A percentile compares a stretch with the other conserved stretches of the same genome.
Evolutionary conservation across 805 yeast genomes (phyloP).

Genomic region (Lachancea nothofagi): DNA sequence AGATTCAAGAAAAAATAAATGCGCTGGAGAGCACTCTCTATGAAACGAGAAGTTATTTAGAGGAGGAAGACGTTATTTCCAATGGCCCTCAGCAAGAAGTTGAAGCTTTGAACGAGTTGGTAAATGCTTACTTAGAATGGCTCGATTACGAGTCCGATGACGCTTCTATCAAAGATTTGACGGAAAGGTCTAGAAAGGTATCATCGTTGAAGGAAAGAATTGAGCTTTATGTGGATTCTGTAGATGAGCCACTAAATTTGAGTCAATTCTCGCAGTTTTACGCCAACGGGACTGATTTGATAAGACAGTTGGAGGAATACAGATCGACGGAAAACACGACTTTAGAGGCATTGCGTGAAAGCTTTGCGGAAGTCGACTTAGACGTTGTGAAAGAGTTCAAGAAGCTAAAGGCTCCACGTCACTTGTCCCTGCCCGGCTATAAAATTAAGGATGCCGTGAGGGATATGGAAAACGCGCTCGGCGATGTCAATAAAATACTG

Average conservation of each 20-base stretch:
- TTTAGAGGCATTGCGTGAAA: slow-evolving; percentile 37
- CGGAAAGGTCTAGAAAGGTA: slow-evolving; percentile 28
- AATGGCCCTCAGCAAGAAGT: slow-evolving; percentile 40
- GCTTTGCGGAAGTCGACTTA: slow-evolving; percentile 41
- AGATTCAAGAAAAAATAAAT: slow-evolving; percentile 57
- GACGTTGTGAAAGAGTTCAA: slow-evolving; percentile 50
- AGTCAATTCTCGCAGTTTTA: slow-evolving; percentile 42
- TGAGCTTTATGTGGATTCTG: slow-evolving; percentile 37
- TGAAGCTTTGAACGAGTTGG: slow-evolving; percentile 34
- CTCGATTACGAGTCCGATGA: slow-evolving; percentile 62
- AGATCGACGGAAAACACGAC: slow-evolving; percentile 43
- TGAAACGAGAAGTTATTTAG: slow-evolving; percentile 54
- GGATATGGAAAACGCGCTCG: slow-evolving; percentile 14
- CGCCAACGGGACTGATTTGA: slow-evolving; percentile 38
- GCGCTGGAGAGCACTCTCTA: slow-evolving; percentile 70
- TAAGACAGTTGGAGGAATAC: slow-evolving; percentile 40
- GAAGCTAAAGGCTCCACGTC: slow-evolving; percentile 35
- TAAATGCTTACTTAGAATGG: slow-evolving; percentile 63
- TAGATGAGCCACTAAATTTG: slow-evolving; percentile 42
- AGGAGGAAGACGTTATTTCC: slow-evolving; percentile 42
- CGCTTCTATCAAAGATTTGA: slow-evolving; percentile 38
- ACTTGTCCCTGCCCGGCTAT: slow-evolving; percentile 12
- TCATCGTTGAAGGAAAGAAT: slow-evolving; percentile 30
- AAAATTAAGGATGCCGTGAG: slow-evolving; percentile 14
- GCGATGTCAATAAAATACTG: slow-evolving; percentile 21